These are phyloP conservation scores for Suillus weaverae DNA, from an alignment of 768 basidiomycete genomes.

Conservation along the genomic window DNA sequence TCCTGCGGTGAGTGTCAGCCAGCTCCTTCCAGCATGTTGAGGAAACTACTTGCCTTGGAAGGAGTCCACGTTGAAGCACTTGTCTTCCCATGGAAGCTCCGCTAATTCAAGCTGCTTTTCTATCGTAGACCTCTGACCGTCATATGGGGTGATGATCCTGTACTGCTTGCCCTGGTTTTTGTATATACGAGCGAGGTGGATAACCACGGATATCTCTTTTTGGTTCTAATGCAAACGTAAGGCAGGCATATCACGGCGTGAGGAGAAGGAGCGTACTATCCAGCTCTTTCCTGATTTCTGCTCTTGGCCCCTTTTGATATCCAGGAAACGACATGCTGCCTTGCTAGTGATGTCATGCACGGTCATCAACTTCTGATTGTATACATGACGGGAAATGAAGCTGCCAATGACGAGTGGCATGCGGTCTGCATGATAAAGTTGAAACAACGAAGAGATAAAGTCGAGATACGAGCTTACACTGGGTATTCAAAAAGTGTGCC, in stretches of 20 bases:
- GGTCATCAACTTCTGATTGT: slow-evolving; percentile 58
- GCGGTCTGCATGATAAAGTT: slow-evolving; percentile 52
- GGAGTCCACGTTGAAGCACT: slow-evolving; percentile 73
- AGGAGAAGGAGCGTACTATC: slow-evolving; percentile 1
- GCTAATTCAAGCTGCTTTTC: slow-evolving; percentile 51
- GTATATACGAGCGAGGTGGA: slow-evolving; percentile 55
- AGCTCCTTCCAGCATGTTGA: slow-evolving; percentile 1
- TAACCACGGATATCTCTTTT: slow-evolving; percentile 50
- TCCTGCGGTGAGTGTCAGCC: slow-evolving; percentile 42
- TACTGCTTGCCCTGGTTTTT: slow-evolving; percentile 46
- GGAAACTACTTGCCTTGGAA: slow-evolving; percentile 62
- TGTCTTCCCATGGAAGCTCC: slow-evolving; percentile 58
- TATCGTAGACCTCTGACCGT: slow-evolving; percentile 60
- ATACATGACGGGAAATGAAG: slow-evolving; percentile 68
- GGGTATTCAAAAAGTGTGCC: slow-evolving; percentile 61
- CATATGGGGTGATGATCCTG: slow-evolving; percentile 79
- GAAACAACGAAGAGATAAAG: neutral
- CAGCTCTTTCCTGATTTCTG: slow-evolving; percentile 33
- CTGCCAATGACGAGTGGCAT: slow-evolving; percentile 77
- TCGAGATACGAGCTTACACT: slow-evolving; percentile 51
- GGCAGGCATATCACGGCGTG: neutral
- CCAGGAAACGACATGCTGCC: slow-evolving; percentile 39
- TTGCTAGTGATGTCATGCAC: slow-evolving; percentile 43
- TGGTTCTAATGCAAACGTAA: slow-evolving; percentile 49
- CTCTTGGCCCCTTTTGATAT: slow-evolving; percentile 37